phyloP scores from a whole-genome alignment of 306 rosid species.

The Fagus crenata region DNA sequence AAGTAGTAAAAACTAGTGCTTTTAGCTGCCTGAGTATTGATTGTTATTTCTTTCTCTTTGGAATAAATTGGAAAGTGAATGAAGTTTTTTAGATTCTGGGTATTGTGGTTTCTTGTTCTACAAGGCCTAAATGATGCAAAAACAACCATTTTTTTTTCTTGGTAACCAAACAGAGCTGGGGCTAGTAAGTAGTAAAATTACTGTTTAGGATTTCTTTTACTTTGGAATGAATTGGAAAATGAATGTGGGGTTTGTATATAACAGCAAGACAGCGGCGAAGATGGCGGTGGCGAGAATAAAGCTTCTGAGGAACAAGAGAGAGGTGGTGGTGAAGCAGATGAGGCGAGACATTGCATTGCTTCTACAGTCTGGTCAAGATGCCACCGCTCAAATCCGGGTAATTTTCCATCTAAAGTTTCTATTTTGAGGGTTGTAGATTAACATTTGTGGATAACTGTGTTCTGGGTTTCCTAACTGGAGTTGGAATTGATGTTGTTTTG shows the following conservation, averaged over 20 bases:
- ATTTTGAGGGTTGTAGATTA: neutral
- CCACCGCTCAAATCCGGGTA: slow-evolving; percentile 97
- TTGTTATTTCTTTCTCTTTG: too few species aligned
- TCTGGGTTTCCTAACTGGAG: neutral
- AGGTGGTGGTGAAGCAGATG: slow-evolving; percentile 93
- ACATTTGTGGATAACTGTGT: neutral
- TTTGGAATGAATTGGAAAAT: neutral
- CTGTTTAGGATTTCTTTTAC: neutral
- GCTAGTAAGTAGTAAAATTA: neutral
- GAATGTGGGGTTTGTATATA: neutral
- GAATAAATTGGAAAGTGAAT: too few species aligned
- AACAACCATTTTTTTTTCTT: neutral
- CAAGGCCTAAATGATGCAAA: neutral
- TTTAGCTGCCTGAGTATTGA: too few species aligned
- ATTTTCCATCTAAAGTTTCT: neutral
- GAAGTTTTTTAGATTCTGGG: neutral
- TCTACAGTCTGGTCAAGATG: slow-evolving; percentile 92
- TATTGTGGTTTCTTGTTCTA: neutral
- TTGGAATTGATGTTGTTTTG: neutral
- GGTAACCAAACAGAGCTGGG: neutral
- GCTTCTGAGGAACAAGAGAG: slow-evolving; percentile 89
- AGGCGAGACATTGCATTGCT: slow-evolving; percentile 94
- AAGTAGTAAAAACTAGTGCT: too few species aligned
- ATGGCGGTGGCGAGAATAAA: slow-evolving; percentile 99
- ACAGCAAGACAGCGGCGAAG: slow-evolving; percentile 95